Base-by-base conservation (phyloP, 2,329 filamentous ascomycete genomes). In the Colletotrichum neosansevieriae region DNA sequence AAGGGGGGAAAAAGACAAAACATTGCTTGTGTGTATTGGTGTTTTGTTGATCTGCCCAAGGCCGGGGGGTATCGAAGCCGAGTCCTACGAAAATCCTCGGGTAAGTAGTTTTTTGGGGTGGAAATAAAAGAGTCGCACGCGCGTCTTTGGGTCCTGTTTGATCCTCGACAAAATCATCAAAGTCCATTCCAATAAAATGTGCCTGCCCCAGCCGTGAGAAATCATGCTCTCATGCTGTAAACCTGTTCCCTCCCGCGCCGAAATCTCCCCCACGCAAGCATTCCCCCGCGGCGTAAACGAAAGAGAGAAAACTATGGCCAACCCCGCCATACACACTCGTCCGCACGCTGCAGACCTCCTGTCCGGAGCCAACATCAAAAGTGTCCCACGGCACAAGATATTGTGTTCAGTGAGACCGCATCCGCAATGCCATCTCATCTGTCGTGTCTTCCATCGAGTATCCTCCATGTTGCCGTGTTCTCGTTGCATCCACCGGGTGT, bases 281-380 rank as follows among this genome's bases (percentile, higher is more conserved):
- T 32, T 15, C 17, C 38, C 21, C 42, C 36, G 17, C 49, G 21
- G 58, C 47, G 51, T n/a, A 57, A 75, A 69, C 70, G 68, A 67
- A 73, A 64, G 59, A 63, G 58, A 70, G 54, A 42, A 60, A 71
- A 72, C 21, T 69, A 63, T 59, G 53, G 47, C 56, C 21, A 67
- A 45, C 49, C 51, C 42, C 34, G 44, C 61, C 61, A 65, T 67
- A 74, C 70, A 60, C 75, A 74, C 73, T 75, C 73, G 75, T 70
- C 29, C 40, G 60, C 47, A 54, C 38, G 40, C 29, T 34, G 24
- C 47, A 47, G 47, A 56, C 32, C 58, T 50, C 24, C 15, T 42
- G 21, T 61, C 34, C 47, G 10, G 50, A 36, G 50, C 44, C 63
- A 19, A 32, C 50, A 34, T 40, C 36, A 36, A 17, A 63, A 32